Base-by-base conservation (phyloP, 495 filamentous ascomycete species). In the Podospora comata region DNA sequence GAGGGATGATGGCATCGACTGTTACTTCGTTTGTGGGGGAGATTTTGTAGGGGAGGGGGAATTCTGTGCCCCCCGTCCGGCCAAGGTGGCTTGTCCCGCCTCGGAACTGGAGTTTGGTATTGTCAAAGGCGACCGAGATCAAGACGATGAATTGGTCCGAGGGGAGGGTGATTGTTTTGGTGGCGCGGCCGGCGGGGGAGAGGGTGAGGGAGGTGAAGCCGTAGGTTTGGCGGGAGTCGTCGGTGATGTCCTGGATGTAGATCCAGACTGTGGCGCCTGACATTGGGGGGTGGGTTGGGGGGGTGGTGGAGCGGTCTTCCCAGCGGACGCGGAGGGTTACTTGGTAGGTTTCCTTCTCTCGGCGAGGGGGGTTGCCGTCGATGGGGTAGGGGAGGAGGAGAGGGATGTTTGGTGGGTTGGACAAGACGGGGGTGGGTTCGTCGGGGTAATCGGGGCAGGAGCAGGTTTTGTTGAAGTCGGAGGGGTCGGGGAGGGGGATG, bases 201-300 rank as follows among this genome's bases (percentile, higher is more conserved):
- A 63, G 60, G 27, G 32, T 44, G 7, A 63, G 16, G n/a, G 28
- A 39, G n/a, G 60, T 32, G 32, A n/a, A 19, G 2, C 26, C 60
- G 19, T 63, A 63, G 27, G 34, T 32, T 13, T 30, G 44, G 26
- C 28, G 60, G 27, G 60, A n/a, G 5, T 63, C 60, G 60, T 63
- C 60, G 28, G 28, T 32, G 5, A 32, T 44, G 28, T 32, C 28
- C 9, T 32, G 26, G 60, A 63, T 63, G 60, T 63, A 63, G 15
- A 63, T 23, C 60, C 60, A 63, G 26, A 63, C 60, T 23, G 60
- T 63, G 16, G 60, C 60, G 28, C 60, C 60, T 2, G 60, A 23
- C 26, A 63, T 20, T 3, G 28, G 28, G 11, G 60, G 60, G 60
- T 16, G 4, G 15, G 32, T 11, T 15, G 13, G 0, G 13, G 55